Conservation (phyloP, 306 rosid genomes). For the Pterocarpus santalinus region DNA sequence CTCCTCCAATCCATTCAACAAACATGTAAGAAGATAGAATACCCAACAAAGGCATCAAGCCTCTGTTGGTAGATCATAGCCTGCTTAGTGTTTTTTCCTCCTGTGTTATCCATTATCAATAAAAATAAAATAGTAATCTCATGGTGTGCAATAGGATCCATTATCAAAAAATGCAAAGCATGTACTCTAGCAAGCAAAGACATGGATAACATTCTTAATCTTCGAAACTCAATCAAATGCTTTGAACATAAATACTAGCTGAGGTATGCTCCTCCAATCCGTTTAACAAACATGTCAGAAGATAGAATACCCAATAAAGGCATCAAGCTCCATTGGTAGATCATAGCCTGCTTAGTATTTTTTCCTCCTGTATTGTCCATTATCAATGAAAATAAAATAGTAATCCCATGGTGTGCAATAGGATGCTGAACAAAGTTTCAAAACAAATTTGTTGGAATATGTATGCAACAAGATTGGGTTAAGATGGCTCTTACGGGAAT, state of each 20-base stretch:
- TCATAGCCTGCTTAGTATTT: background rate
- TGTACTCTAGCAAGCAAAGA: slow-evolving; percentile 28
- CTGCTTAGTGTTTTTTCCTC: background rate
- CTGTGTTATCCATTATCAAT: background rate
- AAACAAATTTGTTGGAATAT: background rate
- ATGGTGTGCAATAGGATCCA: background rate
- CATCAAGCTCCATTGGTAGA: background rate
- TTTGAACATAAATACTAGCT: background rate
- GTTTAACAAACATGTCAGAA: background rate
- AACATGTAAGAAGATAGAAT: background rate
- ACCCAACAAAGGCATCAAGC: background rate
- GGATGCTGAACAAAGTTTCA: background rate
- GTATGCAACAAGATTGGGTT: background rate
- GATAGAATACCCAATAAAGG: slow-evolving; percentile 8
- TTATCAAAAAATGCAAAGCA: slow-evolving; percentile 9
- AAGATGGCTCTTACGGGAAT: slow-evolving; percentile 72
- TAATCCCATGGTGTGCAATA: background rate
- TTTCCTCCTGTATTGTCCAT: background rate
- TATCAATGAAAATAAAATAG: background rate
- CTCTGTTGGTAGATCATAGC: background rate
- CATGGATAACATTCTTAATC: background rate
- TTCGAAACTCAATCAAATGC: background rate
- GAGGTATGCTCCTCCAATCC: background rate
- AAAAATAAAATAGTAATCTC: too few species aligned
- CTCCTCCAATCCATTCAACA: background rate